Base-by-base conservation (phyloP, 345 rosid species). In the Nasturtium officinale region DNA sequence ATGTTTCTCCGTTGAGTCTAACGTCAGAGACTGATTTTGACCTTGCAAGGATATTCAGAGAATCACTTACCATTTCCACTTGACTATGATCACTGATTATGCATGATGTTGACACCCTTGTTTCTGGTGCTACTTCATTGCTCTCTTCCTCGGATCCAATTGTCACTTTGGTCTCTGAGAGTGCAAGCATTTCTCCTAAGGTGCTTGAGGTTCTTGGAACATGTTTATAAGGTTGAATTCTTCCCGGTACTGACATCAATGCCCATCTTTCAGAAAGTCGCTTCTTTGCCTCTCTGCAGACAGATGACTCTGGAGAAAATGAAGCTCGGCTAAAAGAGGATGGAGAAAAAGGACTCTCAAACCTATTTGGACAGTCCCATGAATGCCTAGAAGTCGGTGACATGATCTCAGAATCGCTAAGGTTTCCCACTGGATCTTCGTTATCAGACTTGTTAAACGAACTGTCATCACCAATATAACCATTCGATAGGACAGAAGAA, bases 121-220 rank as follows among this genome's bases (percentile, higher is more conserved):
- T 68, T 74, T 82, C 84, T 65, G 78, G 86, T 58, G 74, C 83
- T 78, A 75, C 74, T 13, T 60, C 81, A 21, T 18, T 46, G 61
- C 33, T 74, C 76, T 71, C 84, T 53, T 79, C 89, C 56, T 82
- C 82, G 25, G 77, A 65, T 77, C 56, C 84, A 51, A 62, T 63
- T 2, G 78, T 72, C 72, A 83, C 88, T 81, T 81, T 91, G 33
- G 85, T 61, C 79, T 90, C 98, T 43, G 92, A 87, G 37, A 95
- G 91, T 21, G 97, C 84, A 82, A 95, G 99, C 99, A 95, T 95
- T 84, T 95, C 99, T 16, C 99, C 99, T 77, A 91, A 76, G 29
- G 99, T 91, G 72, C 88, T 89, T 37, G 98, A 91, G 81, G 87
- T 84, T 81, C 86, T 85, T 61, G 79, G 74, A 54, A 79, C 72